Evolutionary conservation across 371 early-diverging fungal species (phyloP).

Genomic region (Syncephalis fuscata): DNA sequence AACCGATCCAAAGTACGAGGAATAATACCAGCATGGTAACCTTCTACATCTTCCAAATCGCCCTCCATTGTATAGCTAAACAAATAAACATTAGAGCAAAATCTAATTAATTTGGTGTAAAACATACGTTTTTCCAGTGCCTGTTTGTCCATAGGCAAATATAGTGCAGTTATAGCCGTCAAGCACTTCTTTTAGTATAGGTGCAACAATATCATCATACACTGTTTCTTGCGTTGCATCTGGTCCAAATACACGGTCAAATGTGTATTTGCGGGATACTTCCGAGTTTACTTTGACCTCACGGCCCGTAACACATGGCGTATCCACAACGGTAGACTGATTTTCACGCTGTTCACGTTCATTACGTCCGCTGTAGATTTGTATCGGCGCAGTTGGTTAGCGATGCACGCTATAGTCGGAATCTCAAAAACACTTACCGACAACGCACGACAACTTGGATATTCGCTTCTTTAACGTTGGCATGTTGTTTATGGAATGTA

Average conservation of each 20-base stretch:
- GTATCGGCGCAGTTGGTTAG: not conserved
- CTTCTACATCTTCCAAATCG: slow-evolving; percentile 30
- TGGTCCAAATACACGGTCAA: slow-evolving; percentile 87
- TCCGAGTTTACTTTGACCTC: slow-evolving; percentile 18
- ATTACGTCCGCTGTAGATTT: slow-evolving; percentile 20
- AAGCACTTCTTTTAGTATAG: slow-evolving; percentile 67
- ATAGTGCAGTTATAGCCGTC: slow-evolving; percentile 85
- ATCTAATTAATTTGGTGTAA: not conserved
- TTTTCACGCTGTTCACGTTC: slow-evolving; percentile 17
- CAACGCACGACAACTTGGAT: slow-evolving; percentile 40
- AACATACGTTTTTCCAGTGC: slow-evolving; percentile 68
- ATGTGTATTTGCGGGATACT: slow-evolving; percentile 47
- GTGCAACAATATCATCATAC: slow-evolving; percentile 68
- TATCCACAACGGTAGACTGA: slow-evolving; percentile 17
- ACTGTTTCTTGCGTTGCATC: slow-evolving; percentile 62
- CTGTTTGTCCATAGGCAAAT: slow-evolving; percentile 92
- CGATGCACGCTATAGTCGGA: not conserved
- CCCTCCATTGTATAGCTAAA: slow-evolving; percentile 68
- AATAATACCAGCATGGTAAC: slow-evolving; percentile 66
- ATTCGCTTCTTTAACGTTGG: not conserved
- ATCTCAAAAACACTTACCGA: slow-evolving; percentile 21
- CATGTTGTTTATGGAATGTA: not conserved
- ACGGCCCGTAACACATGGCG: slow-evolving; percentile 8
- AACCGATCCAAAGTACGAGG: slow-evolving; percentile 71
- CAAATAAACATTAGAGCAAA: not conserved